phyloP scores from a whole-genome alignment of 139 green algal species.

The Chlorella sp. region DNA sequence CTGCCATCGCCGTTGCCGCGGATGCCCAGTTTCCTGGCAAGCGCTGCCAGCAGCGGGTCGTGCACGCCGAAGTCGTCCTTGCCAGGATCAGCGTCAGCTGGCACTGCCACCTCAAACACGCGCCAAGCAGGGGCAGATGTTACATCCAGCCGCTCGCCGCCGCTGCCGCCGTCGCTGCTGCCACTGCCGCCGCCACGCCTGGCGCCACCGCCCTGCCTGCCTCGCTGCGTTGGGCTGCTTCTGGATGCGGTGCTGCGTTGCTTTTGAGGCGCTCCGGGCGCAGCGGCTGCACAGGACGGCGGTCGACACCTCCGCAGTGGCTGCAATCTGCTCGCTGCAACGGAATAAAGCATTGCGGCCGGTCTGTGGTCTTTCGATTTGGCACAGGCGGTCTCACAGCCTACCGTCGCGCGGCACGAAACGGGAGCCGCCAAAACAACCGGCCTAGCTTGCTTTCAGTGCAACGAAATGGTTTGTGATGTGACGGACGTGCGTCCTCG shows the following conservation, averaged over 20 bases:
- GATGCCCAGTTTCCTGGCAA: conserved; percentile 44
- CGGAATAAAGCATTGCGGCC: too few relatives aligned
- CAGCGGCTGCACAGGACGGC: background rate
- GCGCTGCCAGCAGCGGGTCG: conserved; percentile 31
- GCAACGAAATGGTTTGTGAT: too few relatives aligned
- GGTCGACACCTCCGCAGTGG: too few relatives aligned
- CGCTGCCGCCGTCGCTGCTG: background rate
- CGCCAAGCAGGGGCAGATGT: conserved; percentile 31
- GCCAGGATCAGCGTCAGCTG: conserved; percentile 55
- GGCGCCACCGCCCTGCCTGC: background rate
- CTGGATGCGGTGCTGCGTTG: background rate
- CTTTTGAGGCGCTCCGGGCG: background rate
- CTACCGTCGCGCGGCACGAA: too few relatives aligned
- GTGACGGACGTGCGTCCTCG: too few relatives aligned
- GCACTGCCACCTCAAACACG: conserved; percentile 59
- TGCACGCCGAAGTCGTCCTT: conserved; percentile 61
- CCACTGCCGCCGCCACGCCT: background rate
- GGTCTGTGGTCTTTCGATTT: too few relatives aligned
- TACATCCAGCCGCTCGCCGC: background rate
- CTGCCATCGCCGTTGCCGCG: background rate
- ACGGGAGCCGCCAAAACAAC: too few relatives aligned
- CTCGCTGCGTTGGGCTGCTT: background rate
- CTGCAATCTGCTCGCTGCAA: too few relatives aligned
- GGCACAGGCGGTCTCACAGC: too few relatives aligned
- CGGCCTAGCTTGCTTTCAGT: too few relatives aligned